Percentiles rank a stretch among this genome's conserved stretches.
phyloP scores from a whole-genome alignment of 1,139 yeast species.

The Diutina neorugosa region DNA sequence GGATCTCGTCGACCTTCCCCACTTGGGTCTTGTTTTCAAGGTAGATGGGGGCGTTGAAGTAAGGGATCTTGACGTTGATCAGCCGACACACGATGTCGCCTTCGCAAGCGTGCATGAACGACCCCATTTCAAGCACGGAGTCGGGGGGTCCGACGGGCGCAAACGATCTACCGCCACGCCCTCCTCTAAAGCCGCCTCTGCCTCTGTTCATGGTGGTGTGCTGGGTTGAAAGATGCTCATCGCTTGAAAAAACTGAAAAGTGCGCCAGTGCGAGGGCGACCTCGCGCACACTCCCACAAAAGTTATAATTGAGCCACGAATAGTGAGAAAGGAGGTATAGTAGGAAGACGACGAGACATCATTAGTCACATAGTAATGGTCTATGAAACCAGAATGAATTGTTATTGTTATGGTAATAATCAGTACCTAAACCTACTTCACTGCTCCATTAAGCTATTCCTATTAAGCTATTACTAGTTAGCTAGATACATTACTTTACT shows the following conservation, averaged over 20 bases:
- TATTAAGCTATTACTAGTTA: too few relatives aligned
- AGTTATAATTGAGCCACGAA: too few relatives aligned
- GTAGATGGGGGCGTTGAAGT: constrained; percentile 97
- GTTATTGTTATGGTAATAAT: too few relatives aligned
- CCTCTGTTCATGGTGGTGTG: constrained; percentile 41
- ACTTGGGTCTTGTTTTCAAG: constrained; percentile 90
- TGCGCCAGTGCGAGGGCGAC: not conserved
- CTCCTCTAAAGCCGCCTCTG: constrained; percentile 54
- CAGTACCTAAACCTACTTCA: too few relatives aligned
- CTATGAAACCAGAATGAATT: too few relatives aligned
- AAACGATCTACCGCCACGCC: constrained; percentile 19
- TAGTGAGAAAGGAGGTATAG: too few relatives aligned
- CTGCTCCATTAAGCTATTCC: too few relatives aligned
- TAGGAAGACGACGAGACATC: too few relatives aligned
- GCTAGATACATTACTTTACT: too few relatives aligned
- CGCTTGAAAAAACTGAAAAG: not conserved
- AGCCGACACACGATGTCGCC: constrained; percentile 97
- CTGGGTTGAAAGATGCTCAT: not conserved
- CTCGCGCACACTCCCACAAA: too few relatives aligned
- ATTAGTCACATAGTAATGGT: too few relatives aligned
- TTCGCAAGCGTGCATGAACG: constrained; percentile 86
- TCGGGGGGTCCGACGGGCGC: constrained; percentile 69
- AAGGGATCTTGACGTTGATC: constrained; percentile 87
- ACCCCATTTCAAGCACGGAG: constrained; percentile 86
- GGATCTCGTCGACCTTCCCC: constrained; percentile 96